phyloP scores from a whole-genome alignment of 257 asterid genomes.

The Solanum chaucha region DNA sequence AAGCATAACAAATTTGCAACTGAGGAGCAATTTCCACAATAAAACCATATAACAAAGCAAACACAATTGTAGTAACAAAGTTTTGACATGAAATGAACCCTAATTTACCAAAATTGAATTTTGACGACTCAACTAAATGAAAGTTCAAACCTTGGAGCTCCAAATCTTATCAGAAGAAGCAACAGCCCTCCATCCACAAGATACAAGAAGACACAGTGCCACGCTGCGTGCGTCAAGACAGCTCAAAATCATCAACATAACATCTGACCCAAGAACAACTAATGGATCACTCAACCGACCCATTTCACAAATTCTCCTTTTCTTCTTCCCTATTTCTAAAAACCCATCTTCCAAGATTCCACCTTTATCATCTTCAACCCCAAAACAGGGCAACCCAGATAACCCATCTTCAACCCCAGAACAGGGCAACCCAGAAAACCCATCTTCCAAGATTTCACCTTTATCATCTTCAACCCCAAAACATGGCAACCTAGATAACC shows the following conservation, averaged over 20 bases:
- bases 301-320: background rate
- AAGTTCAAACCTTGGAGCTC: constrained; percentile 42
- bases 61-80: too few species aligned
- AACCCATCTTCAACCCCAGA: background rate
- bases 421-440: background rate
- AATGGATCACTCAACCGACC: constrained; percentile 32
- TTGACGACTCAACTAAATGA: background rate
- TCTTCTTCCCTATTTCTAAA: background rate
- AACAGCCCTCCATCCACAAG: constrained; percentile 45
- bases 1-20: too few species aligned
- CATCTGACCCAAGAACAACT: constrained; percentile 38
- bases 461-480: background rate
- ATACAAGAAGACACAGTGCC: constrained; percentile 51
- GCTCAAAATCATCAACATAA: constrained; percentile 43
- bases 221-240: constrained; percentile 67
- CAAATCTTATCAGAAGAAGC: constrained; percentile 61
- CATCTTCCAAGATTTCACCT: background rate
- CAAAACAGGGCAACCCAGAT: background rate
- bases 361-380: background rate
- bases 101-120: too few species aligned
- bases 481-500: background rate
- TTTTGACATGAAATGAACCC: too few species aligned
- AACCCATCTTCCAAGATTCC: background rate
- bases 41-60: too few species aligned
- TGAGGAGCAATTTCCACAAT: too few species aligned